Evolutionary conservation across 805 yeast species (phyloP).

Genomic region (Torulaspora gathmanii): DNA sequence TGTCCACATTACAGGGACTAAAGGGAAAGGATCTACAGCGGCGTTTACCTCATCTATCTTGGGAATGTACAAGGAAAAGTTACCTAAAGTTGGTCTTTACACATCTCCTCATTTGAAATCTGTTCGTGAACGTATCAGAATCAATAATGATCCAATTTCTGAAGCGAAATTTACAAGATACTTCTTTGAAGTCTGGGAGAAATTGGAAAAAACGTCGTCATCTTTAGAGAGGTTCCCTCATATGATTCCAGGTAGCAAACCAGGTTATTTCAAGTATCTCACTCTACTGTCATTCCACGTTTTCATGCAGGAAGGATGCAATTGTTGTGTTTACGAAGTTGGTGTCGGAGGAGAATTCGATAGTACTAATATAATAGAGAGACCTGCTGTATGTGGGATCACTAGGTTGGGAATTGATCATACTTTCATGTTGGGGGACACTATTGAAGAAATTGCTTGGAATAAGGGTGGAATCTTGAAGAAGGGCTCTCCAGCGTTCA

Average conservation of each 20-base stretch:
- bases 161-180: constrained; percentile 79
- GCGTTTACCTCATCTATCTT: constrained; percentile 86
- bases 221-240: constrained; percentile 60
- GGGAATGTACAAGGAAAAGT: constrained; percentile 47
- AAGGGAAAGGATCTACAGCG: constrained; percentile 97
- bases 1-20: constrained; percentile 94
- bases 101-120: constrained; percentile 94
- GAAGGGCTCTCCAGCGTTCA: constrained; percentile 56
- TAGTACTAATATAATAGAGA: constrained; percentile 81
- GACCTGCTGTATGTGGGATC: constrained; percentile 82
- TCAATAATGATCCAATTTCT: constrained; percentile 78
- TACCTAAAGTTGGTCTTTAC: constrained; percentile 75
- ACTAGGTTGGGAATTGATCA: constrained; percentile 90
- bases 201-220: constrained; percentile 53
- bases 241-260: constrained; percentile 69
- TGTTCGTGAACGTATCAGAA: constrained; percentile 85
- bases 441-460: constrained; percentile 89
- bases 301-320: constrained; percentile 82
- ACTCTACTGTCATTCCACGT: constrained; percentile 89
- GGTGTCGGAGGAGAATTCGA: constrained; percentile 98
- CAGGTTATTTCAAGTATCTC: constrained; percentile 88
- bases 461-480: constrained; percentile 94
- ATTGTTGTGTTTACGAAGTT: constrained; percentile 92
- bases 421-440: constrained; percentile 76
- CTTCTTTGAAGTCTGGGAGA: constrained; percentile 93